Base-by-base conservation (phyloP, 768 basidiomycete species). In the Leccinum arenicola region DNA sequence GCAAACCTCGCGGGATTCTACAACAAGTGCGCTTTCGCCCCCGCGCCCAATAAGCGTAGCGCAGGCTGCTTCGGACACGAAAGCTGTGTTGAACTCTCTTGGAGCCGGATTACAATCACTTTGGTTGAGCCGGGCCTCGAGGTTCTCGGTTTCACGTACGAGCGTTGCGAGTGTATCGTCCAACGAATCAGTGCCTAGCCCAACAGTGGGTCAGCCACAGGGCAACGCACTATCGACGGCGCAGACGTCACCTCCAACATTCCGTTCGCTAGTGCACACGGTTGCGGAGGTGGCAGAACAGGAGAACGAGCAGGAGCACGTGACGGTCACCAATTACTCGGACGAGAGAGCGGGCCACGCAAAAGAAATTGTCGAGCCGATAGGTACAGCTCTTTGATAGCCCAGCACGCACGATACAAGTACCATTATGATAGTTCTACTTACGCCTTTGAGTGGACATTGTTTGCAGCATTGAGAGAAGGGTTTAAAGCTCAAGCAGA, bases 61-160 rank as follows among this genome's bases (percentile, higher is more conserved):
- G n/a, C 72, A 73, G 52, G 72, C 76, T 54, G 68, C 74, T 43
- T 57, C 64, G 61, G 70, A 75, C 50, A 65, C 76, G 15, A 73
- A 75, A 58, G 69, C 73, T 17, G 68, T 75, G 4, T 47, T 80
- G 17, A 73, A 66, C 45, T 66, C 76, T 15, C 76, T 81, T 70
- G 80, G 81, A 49, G 70, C 74, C 9, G 77, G 78, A 47, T 74
- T 84, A 57, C 79, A 83, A 14, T 79, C 82, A 14, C 77, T 84
- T 64, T 75, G 82, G 70, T 70, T 78, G 36, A 74, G 57, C 54
- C 73, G 79, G 12, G 64, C 77, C 7, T 64, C 76, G 2, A 73
- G 78, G 52, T 73, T 80, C 61, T 75, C 80, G 15, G 60, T 74
- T 31, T 68, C 74, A 11, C 73, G 72, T 51, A 56, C 57, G 40